These are phyloP conservation scores for Ceriops decandra DNA, from an alignment of 345 rosid species.

Conservation along the genomic window DNA sequence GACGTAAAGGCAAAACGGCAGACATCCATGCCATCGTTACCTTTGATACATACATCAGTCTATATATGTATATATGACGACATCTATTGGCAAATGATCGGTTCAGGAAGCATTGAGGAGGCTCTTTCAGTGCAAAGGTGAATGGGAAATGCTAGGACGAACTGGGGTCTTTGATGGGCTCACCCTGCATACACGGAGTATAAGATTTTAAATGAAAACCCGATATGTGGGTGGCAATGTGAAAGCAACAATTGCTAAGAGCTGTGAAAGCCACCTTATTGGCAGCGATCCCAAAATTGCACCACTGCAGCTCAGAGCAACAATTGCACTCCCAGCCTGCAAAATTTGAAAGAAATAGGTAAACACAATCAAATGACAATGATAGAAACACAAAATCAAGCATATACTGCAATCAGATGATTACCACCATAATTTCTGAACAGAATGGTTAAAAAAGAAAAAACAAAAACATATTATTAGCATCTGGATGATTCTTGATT, in stretches of 20 bases:
- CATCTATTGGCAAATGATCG: neutral
- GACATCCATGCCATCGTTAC: neutral
- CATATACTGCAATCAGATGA: too few species aligned
- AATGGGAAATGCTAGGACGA: neutral
- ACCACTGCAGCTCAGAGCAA: neutral
- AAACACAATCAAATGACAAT: neutral
- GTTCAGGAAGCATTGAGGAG: neutral
- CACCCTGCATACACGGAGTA: neutral
- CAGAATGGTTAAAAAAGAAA: too few species aligned
- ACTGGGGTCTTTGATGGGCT: conserved; percentile 9
- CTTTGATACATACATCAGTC: neutral
- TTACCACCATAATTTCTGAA: too few species aligned
- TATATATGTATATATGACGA: neutral
- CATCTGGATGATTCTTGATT: too few species aligned
- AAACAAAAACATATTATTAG: too few species aligned
- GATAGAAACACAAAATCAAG: too few species aligned
- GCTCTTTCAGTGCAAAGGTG: neutral
- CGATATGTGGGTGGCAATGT: neutral
- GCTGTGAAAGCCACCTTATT: neutral
- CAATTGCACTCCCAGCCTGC: neutral
- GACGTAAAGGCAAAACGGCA: neutral
- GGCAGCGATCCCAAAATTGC: conserved; percentile 3
- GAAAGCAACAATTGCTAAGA: neutral
- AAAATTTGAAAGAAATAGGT: neutral
- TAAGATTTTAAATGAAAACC: neutral